phyloP scores from a whole-genome alignment of 345 rosid species.

The Turritis glabra region DNA sequence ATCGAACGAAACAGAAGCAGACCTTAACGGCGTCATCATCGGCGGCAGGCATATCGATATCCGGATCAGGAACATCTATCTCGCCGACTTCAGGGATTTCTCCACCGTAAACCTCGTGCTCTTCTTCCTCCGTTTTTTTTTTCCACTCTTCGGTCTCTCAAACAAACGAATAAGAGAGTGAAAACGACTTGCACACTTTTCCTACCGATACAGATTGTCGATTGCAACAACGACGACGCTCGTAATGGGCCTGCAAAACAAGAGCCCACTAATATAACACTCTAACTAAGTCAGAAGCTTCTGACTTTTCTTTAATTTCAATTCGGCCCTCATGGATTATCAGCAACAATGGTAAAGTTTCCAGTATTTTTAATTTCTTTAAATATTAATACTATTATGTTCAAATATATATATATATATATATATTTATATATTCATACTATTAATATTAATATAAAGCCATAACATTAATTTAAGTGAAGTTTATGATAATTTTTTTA shows the following conservation, averaged over 20 bases:
- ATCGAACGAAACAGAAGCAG: background rate
- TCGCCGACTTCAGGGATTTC: slow-evolving; percentile 6
- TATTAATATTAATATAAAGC: too few relatives aligned
- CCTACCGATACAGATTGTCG: background rate
- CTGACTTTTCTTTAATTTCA: too few relatives aligned
- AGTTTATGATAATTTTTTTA: too few relatives aligned
- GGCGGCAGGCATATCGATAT: background rate
- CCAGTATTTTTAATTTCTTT: too few relatives aligned
- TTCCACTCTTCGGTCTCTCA: background rate
- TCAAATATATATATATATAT: too few relatives aligned
- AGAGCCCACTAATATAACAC: background rate
- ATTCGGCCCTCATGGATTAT: too few relatives aligned
- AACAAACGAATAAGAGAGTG: background rate
- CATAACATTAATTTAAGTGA: too few relatives aligned
- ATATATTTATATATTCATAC: too few relatives aligned
- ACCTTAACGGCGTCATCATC: background rate
- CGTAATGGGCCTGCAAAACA: background rate
- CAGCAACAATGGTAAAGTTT: too few relatives aligned
- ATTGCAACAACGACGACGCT: background rate
- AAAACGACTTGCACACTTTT: background rate
- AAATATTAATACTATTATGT: too few relatives aligned
- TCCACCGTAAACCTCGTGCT: slow-evolving; percentile 8
- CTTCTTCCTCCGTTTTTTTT: background rate
- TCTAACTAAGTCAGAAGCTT: too few relatives aligned
- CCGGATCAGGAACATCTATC: background rate